Conservation (phyloP, 2,329 filamentous ascomycete species). For the Venturia pyrina region DNA sequence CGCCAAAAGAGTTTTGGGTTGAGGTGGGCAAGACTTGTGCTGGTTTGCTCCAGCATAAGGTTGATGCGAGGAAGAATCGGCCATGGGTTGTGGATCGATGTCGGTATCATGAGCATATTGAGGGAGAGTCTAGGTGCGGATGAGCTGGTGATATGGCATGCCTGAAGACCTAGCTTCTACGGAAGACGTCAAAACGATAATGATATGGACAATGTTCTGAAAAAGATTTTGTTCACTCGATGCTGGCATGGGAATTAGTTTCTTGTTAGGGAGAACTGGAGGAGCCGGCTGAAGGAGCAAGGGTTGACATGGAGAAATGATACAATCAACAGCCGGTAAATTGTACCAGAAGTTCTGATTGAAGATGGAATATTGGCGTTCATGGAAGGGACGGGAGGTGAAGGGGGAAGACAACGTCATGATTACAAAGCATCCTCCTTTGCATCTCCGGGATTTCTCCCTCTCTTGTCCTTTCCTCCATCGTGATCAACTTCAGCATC, state of each 20-base stretch:
- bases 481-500: background rate
- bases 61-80: background rate
- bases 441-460: too few relatives aligned
- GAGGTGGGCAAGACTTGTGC: background rate
- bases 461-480: background rate
- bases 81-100: background rate
- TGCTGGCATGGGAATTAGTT: too few relatives aligned
- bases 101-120: conserved; percentile 1
- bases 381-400: too few relatives aligned
- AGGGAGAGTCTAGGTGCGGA: background rate
- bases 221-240: too few relatives aligned
- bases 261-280: too few relatives aligned
- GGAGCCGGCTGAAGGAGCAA: too few relatives aligned
- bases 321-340: background rate
- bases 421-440: background rate
- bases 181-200: background rate
- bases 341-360: too few relatives aligned
- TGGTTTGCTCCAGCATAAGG: background rate
- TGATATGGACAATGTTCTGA: background rate
- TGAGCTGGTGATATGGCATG: background rate
- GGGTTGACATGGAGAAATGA: too few relatives aligned
- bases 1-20: conserved; percentile 1
- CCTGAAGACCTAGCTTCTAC: too few relatives aligned
- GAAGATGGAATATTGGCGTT: too few relatives aligned
- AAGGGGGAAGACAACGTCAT: background rate